phyloP scores from a whole-genome alignment of 768 basidiomycete genomes.

The Sporobolomyces phaffii region DNA sequence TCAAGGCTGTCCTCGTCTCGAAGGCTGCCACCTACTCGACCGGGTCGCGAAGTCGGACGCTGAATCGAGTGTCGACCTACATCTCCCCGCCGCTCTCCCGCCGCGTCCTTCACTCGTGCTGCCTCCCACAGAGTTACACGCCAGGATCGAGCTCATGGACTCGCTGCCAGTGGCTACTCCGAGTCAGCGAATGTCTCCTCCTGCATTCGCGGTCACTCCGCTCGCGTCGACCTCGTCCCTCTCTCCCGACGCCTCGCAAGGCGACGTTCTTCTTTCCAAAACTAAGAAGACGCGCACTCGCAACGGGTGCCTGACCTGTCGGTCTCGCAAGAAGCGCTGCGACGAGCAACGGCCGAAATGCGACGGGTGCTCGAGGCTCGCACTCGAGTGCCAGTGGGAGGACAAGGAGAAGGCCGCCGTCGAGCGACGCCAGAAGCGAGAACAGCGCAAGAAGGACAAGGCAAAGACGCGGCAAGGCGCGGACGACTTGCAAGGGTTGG shows the following conservation, averaged over 20 bases:
- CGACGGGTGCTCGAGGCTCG: background rate
- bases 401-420: background rate
- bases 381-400: slow-evolving; percentile 16
- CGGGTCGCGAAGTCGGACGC: too few species aligned
- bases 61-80: too few species aligned
- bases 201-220: background rate
- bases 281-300: slow-evolving; percentile 6
- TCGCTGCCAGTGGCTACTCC: too few species aligned
- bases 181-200: background rate
- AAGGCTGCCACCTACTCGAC: too few species aligned
- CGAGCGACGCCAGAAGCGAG: slow-evolving; percentile 8
- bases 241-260: background rate
- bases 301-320: slow-evolving; percentile 18
- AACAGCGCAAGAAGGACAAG: background rate
- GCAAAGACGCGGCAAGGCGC: background rate
- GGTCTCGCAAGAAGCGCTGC: slow-evolving; percentile 13
- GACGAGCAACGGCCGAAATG: slow-evolving; percentile 4
- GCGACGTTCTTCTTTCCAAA: background rate
- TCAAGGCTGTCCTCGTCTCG: too few species aligned
- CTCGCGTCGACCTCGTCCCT: background rate
- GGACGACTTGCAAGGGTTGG: background rate
- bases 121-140: too few species aligned
- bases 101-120: too few species aligned
- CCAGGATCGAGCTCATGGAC: background rate
- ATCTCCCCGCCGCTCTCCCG: too few species aligned